phyloP scores from a whole-genome alignment of 169 alveolate species.

The Plasmodium cynomolgi region DNA sequence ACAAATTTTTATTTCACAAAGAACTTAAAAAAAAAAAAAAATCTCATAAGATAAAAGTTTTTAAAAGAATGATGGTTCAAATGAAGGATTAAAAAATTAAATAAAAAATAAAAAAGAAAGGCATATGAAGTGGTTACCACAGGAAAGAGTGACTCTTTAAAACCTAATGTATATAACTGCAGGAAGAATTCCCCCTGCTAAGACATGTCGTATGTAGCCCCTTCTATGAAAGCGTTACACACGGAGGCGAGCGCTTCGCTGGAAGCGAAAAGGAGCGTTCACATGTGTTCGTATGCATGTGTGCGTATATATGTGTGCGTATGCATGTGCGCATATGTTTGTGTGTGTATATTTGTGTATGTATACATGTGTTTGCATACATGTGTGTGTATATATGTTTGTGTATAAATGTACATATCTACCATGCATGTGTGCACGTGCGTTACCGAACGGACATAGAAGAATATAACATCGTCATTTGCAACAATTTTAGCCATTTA shows the following conservation, averaged over 20 bases:
- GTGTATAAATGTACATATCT: neutral
- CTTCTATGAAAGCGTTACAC: conserved; percentile 1
- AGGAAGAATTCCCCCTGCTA: neutral
- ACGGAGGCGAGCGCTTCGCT: neutral
- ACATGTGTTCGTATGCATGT: neutral
- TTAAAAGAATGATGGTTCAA: neutral
- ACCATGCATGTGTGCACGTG: neutral
- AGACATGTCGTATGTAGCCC: neutral
- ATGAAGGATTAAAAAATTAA: neutral
- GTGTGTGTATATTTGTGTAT: too few species aligned
- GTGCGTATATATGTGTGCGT: too few species aligned
- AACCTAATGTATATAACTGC: neutral
- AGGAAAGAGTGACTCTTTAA: neutral
- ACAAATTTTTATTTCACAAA: neutral
- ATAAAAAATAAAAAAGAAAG: neutral
- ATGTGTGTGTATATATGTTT: too few species aligned
- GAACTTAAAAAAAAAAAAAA: neutral
- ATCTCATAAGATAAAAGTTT: neutral
- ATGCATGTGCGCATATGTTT: too few species aligned
- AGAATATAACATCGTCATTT: neutral
- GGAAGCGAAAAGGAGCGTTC: neutral
- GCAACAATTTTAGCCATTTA: neutral
- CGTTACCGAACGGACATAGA: neutral
- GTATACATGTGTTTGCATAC: neutral
- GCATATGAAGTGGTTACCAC: neutral